phyloP scores from a whole-genome alignment of 2,329 filamentous ascomycete species.

The Diaporthe amygdali region DNA sequence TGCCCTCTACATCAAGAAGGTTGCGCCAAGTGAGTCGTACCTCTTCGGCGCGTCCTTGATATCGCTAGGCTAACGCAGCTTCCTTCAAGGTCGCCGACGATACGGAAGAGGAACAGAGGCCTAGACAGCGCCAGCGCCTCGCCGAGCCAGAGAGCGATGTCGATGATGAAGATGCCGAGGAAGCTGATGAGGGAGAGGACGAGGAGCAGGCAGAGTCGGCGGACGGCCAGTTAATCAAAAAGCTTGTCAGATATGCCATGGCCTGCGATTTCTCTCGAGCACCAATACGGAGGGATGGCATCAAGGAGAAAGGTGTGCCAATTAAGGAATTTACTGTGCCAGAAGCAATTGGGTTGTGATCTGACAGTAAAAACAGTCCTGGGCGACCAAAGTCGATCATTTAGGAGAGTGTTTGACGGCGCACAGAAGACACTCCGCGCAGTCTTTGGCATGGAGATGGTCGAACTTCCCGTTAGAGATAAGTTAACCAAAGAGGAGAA shows the following conservation, averaged over 20 bases:
- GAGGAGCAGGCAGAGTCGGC: constrained; percentile 47
- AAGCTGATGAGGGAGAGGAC: constrained; percentile 36
- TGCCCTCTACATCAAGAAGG: constrained; percentile 22
- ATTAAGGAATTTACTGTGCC: background rate
- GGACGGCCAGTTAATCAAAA: constrained; percentile 63
- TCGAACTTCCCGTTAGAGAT: constrained; percentile 80
- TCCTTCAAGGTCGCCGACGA: constrained; percentile 29
- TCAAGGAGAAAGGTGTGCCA: constrained; percentile 64
- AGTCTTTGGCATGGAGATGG: constrained; percentile 91
- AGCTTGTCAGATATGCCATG: constrained; percentile 71
- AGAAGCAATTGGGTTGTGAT: background rate
- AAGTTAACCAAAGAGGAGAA: constrained; percentile 80
- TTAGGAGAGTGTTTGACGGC: constrained; percentile 76
- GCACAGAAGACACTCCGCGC: constrained; percentile 75
- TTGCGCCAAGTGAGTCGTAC: constrained; percentile 19
- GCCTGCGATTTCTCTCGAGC: constrained; percentile 69
- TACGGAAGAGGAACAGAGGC: constrained; percentile 48
- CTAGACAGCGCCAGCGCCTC: constrained; percentile 45
- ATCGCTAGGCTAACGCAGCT: background rate
- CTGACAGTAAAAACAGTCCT: constrained; percentile 59
- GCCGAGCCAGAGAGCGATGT: constrained; percentile 34
- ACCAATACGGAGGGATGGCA: constrained; percentile 65
- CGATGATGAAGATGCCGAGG: constrained; percentile 39
- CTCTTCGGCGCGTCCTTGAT: background rate
- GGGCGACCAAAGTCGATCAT: constrained; percentile 70